These are phyloP conservation scores for Nelumbo lutea DNA, from an alignment of 164 flowering plant genomes.

Conservation along the genomic window DNA sequence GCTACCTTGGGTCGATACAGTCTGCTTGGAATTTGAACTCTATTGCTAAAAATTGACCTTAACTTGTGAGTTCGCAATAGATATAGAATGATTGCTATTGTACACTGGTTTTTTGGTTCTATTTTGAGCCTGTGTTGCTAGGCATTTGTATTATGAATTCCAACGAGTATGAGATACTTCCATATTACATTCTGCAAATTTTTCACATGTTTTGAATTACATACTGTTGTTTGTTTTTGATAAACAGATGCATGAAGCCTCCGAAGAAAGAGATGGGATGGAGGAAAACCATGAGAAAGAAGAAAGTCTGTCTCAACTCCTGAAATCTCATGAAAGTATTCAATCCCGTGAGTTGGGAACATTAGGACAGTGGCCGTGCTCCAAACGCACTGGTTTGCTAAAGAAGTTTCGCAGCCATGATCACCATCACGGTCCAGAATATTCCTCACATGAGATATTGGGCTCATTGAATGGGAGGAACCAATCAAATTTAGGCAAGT, in stretches of 20 bases:
- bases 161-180: neutral
- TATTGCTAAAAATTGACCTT: neutral
- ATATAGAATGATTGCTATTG: neutral
- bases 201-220: constrained; percentile 5
- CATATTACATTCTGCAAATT: neutral
- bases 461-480: constrained; percentile 24
- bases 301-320: constrained; percentile 15
- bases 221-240: constrained; percentile 12
- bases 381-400: constrained; percentile 42
- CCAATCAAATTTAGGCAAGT: constrained; percentile 19
- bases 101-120: neutral
- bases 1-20: neutral
- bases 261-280: constrained; percentile 17
- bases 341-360: constrained; percentile 32
- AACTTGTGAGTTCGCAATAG: neutral
- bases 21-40: neutral
- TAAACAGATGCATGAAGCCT: constrained; percentile 31
- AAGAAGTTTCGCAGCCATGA: constrained; percentile 32
- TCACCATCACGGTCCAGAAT: constrained; percentile 14
- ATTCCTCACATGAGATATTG: constrained; percentile 16
- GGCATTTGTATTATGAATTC: neutral
- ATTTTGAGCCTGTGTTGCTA: neutral
- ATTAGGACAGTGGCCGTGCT: constrained; percentile 48
- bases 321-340: constrained; percentile 23
- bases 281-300: constrained; percentile 24